Base-by-base conservation (phyloP, 2,329 filamentous ascomycete genomes). In the Aspergillus fijiensis region DNA sequence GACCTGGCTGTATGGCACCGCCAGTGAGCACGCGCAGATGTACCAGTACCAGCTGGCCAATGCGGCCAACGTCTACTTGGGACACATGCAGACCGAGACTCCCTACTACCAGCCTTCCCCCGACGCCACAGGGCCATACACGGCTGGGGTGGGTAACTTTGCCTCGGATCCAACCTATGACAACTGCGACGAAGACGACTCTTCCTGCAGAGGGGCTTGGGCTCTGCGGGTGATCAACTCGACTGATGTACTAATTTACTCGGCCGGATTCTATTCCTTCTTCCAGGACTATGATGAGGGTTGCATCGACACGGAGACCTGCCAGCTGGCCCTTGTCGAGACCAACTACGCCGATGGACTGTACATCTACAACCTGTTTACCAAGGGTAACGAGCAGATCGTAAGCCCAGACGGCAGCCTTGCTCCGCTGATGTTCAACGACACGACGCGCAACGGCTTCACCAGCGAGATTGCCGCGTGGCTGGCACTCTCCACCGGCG, bases 51-150 rank as follows among this genome's bases (percentile, higher is more conserved):
- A 89, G 67, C 77, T 90, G 57, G 74, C 79, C 66, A 78, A 81
- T 57, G 86, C 87, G 7, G 77, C 80, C 50, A 83, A 89, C 57
- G 51, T 66, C n/a, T 54, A 42, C 25, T 33, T 64, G 27, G 86
- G 86, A 27, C 81, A 85, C 65, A 83, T 87, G 51, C 88, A 91
- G 71, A 87, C 87, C 57, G 88, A 90, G 73, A 87, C 87, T 5
- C 84, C 88, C 0, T 91, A 91, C 76, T 90, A 85, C 74, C 88
- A 90, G 73, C 85, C 87, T 33, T 85, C 84, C 69, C 88, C 88
- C 0, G 77, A 76, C 51, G 85, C 87, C 0, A 79, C 81, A 0
- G 76, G 77, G 7, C 88, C 86, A 1, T 90, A 89, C 74, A 74
- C 69, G 4, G 67, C 75, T 0, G 74, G 78, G 21, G 49, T 72